Evolutionary conservation across 1,284 basidiomycete species (phyloP).

Genomic region (Flammula alnicola): DNA sequence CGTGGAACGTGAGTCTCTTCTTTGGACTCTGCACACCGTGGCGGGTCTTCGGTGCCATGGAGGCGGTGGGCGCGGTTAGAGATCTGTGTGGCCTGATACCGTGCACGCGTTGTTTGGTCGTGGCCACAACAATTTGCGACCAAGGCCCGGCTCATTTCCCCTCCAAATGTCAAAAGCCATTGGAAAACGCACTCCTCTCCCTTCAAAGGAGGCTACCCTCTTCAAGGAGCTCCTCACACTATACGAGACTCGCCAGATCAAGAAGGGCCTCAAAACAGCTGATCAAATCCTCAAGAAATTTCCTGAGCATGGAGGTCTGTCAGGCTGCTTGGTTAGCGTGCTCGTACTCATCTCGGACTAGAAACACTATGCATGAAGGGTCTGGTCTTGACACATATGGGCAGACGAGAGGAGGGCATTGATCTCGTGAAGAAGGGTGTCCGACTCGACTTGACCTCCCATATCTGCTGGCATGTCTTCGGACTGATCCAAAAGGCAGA

Average conservation of each 20-base stretch:
- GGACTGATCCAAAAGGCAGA: conserved; percentile 92
- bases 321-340: not conserved
- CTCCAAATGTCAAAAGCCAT: conserved; percentile 41
- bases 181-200: conserved; percentile 55
- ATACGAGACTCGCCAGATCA: conserved; percentile 92
- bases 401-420: conserved; percentile 82
- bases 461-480: conserved; percentile 99
- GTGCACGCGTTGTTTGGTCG: conserved; percentile 44
- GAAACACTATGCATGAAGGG: conserved; percentile 97
- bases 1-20: conserved; percentile 76
- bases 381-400: conserved; percentile 84
- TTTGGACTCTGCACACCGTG: conserved; percentile 53
- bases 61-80: conserved; percentile 24
- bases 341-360: conserved; percentile 35
- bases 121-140: conserved; percentile 22
- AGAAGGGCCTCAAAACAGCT: conserved; percentile 90
- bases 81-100: conserved; percentile 37
- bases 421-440: conserved; percentile 90
- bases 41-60: conserved; percentile 76
- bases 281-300: conserved; percentile 96
- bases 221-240: conserved; percentile 90
- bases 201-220: conserved; percentile 84
- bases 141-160: conserved; percentile 11
- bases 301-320: conserved; percentile 91
- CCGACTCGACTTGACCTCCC: conserved; percentile 87